A percentile compares a stretch with the other conserved stretches of the same genome.
Conservation (phyloP, 306 rosid genomes). For the Vigna trinervia region DNA sequence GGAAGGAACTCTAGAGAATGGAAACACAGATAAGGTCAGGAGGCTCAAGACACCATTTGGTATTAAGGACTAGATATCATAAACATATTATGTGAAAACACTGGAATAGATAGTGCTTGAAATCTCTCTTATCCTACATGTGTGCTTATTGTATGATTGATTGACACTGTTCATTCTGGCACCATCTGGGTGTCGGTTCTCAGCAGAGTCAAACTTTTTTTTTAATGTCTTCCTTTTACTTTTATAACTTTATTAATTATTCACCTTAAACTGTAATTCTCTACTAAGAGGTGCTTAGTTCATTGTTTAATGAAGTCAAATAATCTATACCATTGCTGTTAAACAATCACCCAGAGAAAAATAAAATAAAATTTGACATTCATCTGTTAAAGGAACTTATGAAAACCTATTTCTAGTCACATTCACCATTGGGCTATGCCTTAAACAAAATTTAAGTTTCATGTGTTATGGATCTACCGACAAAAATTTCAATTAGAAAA, state of each 20-base stretch:
- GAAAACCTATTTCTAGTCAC: too few relatives aligned
- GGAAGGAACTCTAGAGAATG: conserved; percentile 42
- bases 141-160: conserved; percentile 47
- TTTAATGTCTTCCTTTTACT: neutral
- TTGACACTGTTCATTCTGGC: conserved; percentile 34
- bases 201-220: conserved; percentile 41
- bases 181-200: conserved; percentile 40
- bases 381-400: too few relatives aligned
- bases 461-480: too few relatives aligned
- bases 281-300: conserved; percentile 17
- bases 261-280: conserved; percentile 40
- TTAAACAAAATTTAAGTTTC: too few relatives aligned
- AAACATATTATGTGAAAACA: conserved; percentile 38
- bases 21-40: conserved; percentile 35
- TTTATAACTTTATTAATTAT: conserved; percentile 8
- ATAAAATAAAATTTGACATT: too few relatives aligned
- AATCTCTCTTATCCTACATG: conserved; percentile 35
- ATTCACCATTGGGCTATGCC: too few relatives aligned
- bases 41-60: conserved; percentile 39
- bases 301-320: neutral
- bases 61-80: conserved; percentile 36
- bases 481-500: too few relatives aligned
- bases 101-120: conserved; percentile 40
- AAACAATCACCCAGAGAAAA: too few relatives aligned
- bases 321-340: neutral